phyloP scores from a whole-genome alignment of 768 basidiomycete species.

The Podaxis sp. region DNA sequence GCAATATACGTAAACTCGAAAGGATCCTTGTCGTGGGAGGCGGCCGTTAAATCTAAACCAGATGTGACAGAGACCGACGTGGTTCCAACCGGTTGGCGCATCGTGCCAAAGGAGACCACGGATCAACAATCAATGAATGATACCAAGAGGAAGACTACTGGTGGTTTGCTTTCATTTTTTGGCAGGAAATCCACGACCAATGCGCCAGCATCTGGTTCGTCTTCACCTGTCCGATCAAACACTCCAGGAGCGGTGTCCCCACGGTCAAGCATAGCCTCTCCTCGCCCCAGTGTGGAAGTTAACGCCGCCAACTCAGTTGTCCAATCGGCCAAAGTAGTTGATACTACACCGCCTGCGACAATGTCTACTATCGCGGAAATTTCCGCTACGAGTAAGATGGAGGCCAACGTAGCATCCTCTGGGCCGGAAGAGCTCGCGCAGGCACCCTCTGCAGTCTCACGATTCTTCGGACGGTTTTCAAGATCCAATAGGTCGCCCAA shows the following conservation, averaged over 20 bases:
- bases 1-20: conserved; percentile 67
- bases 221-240: conserved; percentile 17
- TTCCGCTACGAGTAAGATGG: background rate
- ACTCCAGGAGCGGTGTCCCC: conserved; percentile 21
- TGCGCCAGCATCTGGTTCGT: conserved; percentile 4
- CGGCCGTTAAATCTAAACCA: conserved; percentile 53
- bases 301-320: background rate
- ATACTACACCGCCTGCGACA: background rate
- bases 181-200: conserved; percentile 35
- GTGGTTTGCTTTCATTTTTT: conserved; percentile 75
- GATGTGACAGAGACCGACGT: conserved; percentile 52
- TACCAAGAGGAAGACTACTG: conserved; percentile 48
- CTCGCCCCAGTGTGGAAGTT: conserved; percentile 11
- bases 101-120: conserved; percentile 55
- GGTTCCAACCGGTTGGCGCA: conserved; percentile 69
- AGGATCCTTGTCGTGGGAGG: conserved; percentile 77
- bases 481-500: conserved; percentile 36
- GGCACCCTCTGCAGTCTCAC: conserved; percentile 71
- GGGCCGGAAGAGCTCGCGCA: conserved; percentile 24
- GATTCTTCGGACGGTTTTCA: conserved; percentile 79
- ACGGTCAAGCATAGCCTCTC: conserved; percentile 14
- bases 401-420: background rate
- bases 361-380: conserved; percentile 3
- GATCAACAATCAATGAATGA: conserved; percentile 30
- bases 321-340: conserved; percentile 8